A percentile compares a stretch with the other conserved stretches of the same genome.
These are phyloP conservation scores for Biscogniauxia marginata DNA, from an alignment of 2,329 filamentous ascomycete genomes.

Conservation along the genomic window DNA sequence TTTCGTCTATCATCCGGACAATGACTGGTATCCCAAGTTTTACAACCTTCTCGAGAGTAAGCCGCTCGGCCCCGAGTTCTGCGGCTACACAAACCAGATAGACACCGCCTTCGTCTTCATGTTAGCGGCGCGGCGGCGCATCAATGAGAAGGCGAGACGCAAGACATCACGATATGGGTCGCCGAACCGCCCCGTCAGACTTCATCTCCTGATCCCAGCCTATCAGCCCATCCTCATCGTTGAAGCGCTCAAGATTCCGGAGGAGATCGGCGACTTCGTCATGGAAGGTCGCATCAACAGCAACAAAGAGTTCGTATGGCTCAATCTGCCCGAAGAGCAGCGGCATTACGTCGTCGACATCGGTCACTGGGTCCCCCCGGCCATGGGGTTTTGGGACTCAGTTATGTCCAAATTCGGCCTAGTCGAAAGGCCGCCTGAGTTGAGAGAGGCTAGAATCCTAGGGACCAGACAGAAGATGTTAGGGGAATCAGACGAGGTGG, in stretches of 20 bases:
- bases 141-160: conserved; percentile 24
- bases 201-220: conserved; percentile 40
- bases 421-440: conserved; percentile 17
- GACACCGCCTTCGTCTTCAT: conserved; percentile 41
- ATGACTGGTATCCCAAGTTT: conserved; percentile 42
- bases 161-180: conserved; percentile 23
- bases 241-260: conserved; percentile 36
- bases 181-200: conserved; percentile 24
- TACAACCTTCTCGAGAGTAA: conserved; percentile 36
- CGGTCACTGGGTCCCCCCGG: conserved; percentile 34
- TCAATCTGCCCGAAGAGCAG: conserved; percentile 38
- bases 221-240: conserved; percentile 39
- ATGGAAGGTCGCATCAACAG: conserved; percentile 40
- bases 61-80: conserved; percentile 36
- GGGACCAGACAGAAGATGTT: conserved; percentile 21
- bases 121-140: conserved; percentile 31
- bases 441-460: conserved; percentile 26
- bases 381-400: conserved; percentile 27
- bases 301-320: conserved; percentile 38
- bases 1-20: conserved; percentile 42
- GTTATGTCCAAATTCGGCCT: conserved; percentile 23
- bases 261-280: conserved; percentile 37
- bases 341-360: conserved; percentile 32
- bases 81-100: conserved; percentile 41
- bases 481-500: background rate